phyloP scores from a whole-genome alignment of 768 basidiomycete genomes.

The Boletus rubescentipes region DNA sequence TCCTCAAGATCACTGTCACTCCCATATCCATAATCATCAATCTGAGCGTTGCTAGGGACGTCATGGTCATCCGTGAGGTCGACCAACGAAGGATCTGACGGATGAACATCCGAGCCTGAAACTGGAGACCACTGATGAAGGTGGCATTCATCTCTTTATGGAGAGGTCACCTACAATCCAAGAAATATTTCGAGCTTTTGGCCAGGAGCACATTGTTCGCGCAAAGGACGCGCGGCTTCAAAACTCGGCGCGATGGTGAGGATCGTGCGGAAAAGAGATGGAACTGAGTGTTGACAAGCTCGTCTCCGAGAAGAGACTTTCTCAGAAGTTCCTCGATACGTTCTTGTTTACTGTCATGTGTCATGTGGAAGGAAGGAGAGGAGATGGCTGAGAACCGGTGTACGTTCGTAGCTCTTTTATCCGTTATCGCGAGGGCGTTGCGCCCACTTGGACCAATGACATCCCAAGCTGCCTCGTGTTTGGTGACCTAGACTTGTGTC shows the following conservation, averaged over 20 bases:
- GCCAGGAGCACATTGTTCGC: constrained; percentile 30
- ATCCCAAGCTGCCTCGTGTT: too few relatives aligned
- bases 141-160: background rate
- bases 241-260: constrained; percentile 3
- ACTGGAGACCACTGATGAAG: constrained; percentile 8
- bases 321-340: too few relatives aligned
- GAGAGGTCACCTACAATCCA: constrained; percentile 16
- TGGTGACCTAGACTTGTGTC: too few relatives aligned
- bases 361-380: too few relatives aligned
- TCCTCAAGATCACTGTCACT: constrained; percentile 39
- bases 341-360: too few relatives aligned
- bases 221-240: constrained; percentile 23
- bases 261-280: constrained; percentile 28
- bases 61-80: constrained; percentile 16
- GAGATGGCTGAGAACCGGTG: too few relatives aligned
- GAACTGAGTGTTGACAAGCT: constrained; percentile 34
- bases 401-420: too few relatives aligned
- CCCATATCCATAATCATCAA: constrained; percentile 27
- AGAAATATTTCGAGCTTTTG: constrained; percentile 29
- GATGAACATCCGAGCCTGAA: constrained; percentile 6
- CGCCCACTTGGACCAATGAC: too few relatives aligned
- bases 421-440: too few relatives aligned
- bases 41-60: constrained; percentile 2
- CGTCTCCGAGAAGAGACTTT: too few relatives aligned
- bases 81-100: constrained; percentile 12